Percentiles rank a stretch among this genome's conserved stretches.
These are phyloP conservation scores for Cyclotella choctawhatcheeana DNA, from an alignment of 108 stramenopile genomes.

Conservation along the genomic window DNA sequence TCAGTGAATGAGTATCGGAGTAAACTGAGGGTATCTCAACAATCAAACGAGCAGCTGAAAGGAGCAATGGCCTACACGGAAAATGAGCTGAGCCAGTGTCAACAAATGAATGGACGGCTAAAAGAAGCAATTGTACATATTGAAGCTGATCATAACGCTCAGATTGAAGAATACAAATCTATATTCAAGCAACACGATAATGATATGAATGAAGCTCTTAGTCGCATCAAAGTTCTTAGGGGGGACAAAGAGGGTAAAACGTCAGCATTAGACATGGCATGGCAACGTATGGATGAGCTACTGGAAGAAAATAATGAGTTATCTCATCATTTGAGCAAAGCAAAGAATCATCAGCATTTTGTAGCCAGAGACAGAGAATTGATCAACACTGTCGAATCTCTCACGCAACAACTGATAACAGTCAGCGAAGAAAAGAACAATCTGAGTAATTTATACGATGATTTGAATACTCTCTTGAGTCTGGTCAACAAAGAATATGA, in stretches of 20 bases:
- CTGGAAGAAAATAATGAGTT: slow-evolving; percentile 33
- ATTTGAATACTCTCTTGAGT: not conserved
- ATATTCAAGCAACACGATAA: slow-evolving; percentile 35
- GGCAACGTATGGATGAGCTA: slow-evolving; percentile 37
- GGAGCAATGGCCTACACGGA: not conserved
- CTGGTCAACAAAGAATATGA: not conserved
- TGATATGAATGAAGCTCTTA: slow-evolving; percentile 32
- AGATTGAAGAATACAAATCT: slow-evolving; percentile 19
- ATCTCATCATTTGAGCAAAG: slow-evolving; percentile 12
- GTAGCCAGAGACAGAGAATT: slow-evolving; percentile 3
- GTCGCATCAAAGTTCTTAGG: slow-evolving; percentile 41
- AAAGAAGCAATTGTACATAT: not conserved
- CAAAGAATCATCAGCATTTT: slow-evolving; percentile 10
- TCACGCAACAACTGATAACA: slow-evolving; percentile 13
- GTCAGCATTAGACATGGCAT: slow-evolving; percentile 38
- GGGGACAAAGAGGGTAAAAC: slow-evolving; percentile 12
- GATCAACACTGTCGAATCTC: slow-evolving; percentile 14
- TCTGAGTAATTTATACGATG: not conserved
- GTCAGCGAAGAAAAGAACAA: slow-evolving; percentile 16
- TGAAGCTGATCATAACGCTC: slow-evolving; percentile 2
- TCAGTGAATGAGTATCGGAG: not conserved
- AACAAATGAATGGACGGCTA: not conserved
- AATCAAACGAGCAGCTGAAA: not conserved
- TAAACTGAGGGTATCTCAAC: slow-evolving; percentile 14
- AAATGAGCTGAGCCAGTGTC: slow-evolving; percentile 16